Conservation (phyloP, 805 yeast genomes). For the Cyberlindnera sargentensis region DNA sequence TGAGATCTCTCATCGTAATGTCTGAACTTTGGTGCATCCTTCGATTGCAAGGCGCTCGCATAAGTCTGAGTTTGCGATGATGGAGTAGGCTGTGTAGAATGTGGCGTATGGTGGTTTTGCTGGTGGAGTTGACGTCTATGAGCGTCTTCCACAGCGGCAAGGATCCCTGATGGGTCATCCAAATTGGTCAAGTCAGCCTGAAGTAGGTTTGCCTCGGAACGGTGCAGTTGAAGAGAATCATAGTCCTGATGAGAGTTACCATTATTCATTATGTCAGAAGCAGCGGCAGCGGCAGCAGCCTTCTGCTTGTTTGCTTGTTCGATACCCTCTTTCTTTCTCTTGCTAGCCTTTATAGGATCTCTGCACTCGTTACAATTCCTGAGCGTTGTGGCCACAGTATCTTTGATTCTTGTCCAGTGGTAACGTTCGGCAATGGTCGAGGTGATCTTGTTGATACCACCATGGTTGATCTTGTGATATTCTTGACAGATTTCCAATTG, state of each 20-base stretch:
- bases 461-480: conserved; percentile 63
- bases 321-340: conserved; percentile 10
- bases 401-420: conserved; percentile 90
- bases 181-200: conserved; percentile 18
- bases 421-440: conserved; percentile 68
- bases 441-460: conserved; percentile 87
- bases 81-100: conserved; percentile 1
- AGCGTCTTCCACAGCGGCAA: conserved; percentile 58
- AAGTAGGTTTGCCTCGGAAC: conserved; percentile 14
- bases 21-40: conserved; percentile 4
- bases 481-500: conserved; percentile 72
- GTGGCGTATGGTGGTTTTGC: conserved; percentile 5
- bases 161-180: conserved; percentile 22
- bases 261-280: conserved; percentile 9
- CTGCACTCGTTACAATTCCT: conserved; percentile 66
- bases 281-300: background rate
- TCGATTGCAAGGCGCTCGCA: conserved; percentile 1
- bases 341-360: conserved; percentile 16
- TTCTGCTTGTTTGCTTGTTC: background rate
- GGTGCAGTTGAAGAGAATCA: conserved; percentile 9
- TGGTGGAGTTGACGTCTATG: conserved; percentile 26
- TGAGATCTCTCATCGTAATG: conserved; percentile 7
- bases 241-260: conserved; percentile 6
- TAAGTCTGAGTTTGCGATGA: conserved; percentile 2
- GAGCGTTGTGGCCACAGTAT: conserved; percentile 74